These are phyloP conservation scores for Clausena lansium DNA, from an alignment of 345 rosid genomes.

Conservation along the genomic window DNA sequence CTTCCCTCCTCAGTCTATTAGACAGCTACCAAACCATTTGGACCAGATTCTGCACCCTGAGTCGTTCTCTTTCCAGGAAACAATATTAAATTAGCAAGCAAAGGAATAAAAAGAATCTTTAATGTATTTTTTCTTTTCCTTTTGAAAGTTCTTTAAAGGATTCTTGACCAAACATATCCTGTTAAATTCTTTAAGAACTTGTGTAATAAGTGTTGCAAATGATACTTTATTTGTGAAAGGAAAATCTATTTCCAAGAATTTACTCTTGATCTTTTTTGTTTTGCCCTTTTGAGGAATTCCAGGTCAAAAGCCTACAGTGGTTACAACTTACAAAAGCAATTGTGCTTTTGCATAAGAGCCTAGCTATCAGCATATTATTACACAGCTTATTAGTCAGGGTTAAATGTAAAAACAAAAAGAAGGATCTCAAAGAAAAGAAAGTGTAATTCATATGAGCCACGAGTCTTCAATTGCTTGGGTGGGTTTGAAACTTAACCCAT, in stretches of 20 bases:
- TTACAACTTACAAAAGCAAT: neutral
- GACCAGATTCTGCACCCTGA: constrained; percentile 17
- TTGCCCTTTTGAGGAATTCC: neutral
- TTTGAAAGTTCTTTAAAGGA: neutral
- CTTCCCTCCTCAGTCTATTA: neutral
- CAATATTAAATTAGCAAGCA: neutral
- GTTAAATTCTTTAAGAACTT: neutral
- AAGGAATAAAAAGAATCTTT: neutral
- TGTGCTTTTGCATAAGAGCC: neutral
- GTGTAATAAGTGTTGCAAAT: neutral
- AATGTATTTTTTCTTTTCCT: too few relatives aligned
- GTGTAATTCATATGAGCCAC: neutral
- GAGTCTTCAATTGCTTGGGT: neutral
- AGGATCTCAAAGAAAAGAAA: too few relatives aligned
- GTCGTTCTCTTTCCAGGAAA: neutral
- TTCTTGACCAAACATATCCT: neutral
- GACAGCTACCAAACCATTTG: constrained; percentile 21
- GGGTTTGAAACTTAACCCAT: neutral
- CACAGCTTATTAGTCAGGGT: too few relatives aligned
- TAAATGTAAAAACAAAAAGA: too few relatives aligned
- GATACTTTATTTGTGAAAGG: neutral
- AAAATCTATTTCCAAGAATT: neutral
- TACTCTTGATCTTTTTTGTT: neutral
- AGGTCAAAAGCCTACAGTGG: neutral
- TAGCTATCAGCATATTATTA: too few relatives aligned